Evolutionary conservation across 305 asterid species (phyloP), one percentile per base, ranked within the genome.

Genomic region (Fraxinus ornus): DNA sequence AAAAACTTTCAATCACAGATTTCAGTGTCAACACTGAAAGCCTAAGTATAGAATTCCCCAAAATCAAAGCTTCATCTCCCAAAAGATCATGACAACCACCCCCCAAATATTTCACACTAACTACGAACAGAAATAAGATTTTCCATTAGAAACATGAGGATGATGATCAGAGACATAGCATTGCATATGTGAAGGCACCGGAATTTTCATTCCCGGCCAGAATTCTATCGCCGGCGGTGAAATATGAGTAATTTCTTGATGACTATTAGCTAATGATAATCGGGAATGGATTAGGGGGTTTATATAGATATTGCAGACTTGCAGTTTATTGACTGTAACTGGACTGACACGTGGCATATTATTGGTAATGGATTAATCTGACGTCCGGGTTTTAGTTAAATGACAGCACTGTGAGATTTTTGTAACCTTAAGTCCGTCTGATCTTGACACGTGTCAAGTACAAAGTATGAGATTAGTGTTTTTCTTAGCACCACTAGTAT

Each of bases 131-230:
- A n/a, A 57, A 19, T 19, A 66, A 79, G 77, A 75, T 2, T 76
- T 72, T 21, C 57, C 74, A 85, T 79, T 36, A 91, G 91, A 91
- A 81, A 90, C 91, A 87, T 91, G 97, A 60, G 89, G 89, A 82
- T 78, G 88, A 82, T 91, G 95, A 64, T 88, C 90, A 22, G 91
- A 85, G 76, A 88, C 87, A 68, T 86, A 81, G 86, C 94, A 90
- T 88, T 90, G 86, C 75, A 77, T 39, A 19, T 33, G 73, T 24
- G 79, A 8, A 82, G 26, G 85, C 81, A 64, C 39, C 87, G 80
- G 82, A 82, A 82, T 55, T 83, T 41, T 83, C 86, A 87, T 88
- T 83, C 78, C 95, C 94, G 93, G 94, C 91, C 79, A 87, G 85
- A 33, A 70, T 71, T 66, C 81, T 1, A 82, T 76, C 70, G 78